These are phyloP conservation scores for Starmerella cellae DNA, from an alignment of 805 yeast species.

Conservation along the genomic window DNA sequence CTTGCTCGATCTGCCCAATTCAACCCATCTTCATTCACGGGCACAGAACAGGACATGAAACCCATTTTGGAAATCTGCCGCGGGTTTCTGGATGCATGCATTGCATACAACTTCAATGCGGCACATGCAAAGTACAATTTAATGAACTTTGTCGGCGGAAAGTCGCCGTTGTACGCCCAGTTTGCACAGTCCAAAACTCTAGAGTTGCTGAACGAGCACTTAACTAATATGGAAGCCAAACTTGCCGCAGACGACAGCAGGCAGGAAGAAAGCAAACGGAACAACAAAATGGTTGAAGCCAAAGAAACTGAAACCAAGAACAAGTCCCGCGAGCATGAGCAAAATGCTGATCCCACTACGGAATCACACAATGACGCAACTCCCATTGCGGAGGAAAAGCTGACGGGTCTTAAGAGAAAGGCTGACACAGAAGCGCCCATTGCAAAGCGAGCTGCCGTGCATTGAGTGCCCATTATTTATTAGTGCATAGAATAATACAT, in stretches of 20 bases:
- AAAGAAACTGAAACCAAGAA: too few species aligned
- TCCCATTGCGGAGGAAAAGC: not conserved
- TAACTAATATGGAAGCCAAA: too few species aligned
- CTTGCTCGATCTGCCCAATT: conserved; percentile 81
- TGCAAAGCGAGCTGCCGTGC: not conserved
- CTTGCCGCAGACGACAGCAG: too few species aligned
- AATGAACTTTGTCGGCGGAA: conserved; percentile 67
- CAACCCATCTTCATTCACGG: conserved; percentile 64
- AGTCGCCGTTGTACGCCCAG: conserved; percentile 42
- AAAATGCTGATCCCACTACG: not conserved
- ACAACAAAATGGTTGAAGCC: too few species aligned
- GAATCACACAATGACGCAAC: not conserved
- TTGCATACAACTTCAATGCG: conserved; percentile 44
- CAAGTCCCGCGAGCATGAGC: too few species aligned
- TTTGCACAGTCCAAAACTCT: conserved; percentile 44
- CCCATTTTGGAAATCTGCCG: conserved; percentile 44
- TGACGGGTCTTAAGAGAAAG: not conserved
- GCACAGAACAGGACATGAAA: conserved; percentile 24
- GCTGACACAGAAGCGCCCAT: not conserved
- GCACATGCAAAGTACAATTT: conserved; percentile 75
- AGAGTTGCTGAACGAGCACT: conserved; percentile 23
- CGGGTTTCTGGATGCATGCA: conserved; percentile 45
- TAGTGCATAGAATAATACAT: too few species aligned
- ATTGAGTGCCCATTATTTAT: too few species aligned
- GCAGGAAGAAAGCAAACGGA: too few species aligned